Percentiles rank a stretch among this genome's conserved stretches.
Conservation (phyloP, 1,139 yeast genomes). For the Sugiyamaella xylanicola region DNA sequence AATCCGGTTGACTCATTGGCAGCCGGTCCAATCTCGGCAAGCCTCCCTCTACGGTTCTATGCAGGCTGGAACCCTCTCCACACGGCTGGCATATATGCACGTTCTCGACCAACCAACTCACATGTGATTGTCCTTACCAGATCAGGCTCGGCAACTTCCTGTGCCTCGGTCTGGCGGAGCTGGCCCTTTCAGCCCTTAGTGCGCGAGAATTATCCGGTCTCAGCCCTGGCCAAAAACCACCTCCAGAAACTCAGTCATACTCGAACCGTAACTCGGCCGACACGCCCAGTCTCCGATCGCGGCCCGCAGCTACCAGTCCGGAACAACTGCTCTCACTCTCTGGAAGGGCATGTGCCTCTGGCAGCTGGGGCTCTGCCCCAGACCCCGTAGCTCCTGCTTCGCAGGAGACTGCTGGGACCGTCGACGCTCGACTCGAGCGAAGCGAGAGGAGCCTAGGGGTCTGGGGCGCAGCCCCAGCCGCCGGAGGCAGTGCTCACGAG, state of each 20-base stretch:
- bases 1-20: neutral
- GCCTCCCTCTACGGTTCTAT: too few relatives aligned
- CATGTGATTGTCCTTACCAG: neutral
- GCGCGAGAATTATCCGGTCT: slow-evolving; percentile 6
- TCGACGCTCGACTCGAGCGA: too few relatives aligned
- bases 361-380: neutral
- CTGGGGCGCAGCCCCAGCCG: too few relatives aligned
- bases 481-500: too few relatives aligned
- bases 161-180: slow-evolving; percentile 7
- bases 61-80: neutral
- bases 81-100: neutral
- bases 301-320: neutral
- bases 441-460: too few relatives aligned
- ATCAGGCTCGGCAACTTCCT: neutral
- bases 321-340: neutral
- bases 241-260: neutral
- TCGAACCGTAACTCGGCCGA: neutral
- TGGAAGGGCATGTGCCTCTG: neutral
- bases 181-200: neutral
- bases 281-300: neutral
- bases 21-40: too few relatives aligned
- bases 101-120: neutral
- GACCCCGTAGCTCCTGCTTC: neutral
- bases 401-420: neutral
- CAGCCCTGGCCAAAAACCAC: neutral